These are phyloP conservation scores for Caulochytrium protostelioides DNA, from an alignment of 371 early-diverging fungal species.

Conservation along the genomic window DNA sequence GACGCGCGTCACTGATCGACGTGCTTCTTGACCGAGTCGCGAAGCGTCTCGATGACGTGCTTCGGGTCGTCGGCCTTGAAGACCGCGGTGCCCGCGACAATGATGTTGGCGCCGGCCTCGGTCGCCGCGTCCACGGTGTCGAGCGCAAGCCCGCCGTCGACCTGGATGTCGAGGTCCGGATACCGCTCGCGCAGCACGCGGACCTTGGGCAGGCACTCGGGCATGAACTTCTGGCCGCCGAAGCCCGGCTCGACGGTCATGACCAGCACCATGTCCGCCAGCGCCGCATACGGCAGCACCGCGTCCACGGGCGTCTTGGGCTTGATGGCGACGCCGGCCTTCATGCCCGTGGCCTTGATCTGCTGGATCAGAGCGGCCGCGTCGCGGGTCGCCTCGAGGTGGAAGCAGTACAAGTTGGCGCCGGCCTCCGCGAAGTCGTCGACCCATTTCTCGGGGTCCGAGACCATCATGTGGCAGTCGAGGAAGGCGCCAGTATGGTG, in stretches of 20 bases:
- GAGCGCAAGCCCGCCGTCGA: slow-evolving; percentile 87
- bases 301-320: slow-evolving; percentile 69
- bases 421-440: slow-evolving; percentile 83
- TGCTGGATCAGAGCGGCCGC: slow-evolving; percentile 46
- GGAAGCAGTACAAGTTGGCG: slow-evolving; percentile 77
- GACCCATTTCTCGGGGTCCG: slow-evolving; percentile 84
- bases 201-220: slow-evolving; percentile 67
- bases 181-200: slow-evolving; percentile 39
- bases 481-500: slow-evolving; percentile 74
- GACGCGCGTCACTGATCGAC: too few relatives aligned
- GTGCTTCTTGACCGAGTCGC: slow-evolving; percentile 29
- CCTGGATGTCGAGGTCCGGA: slow-evolving; percentile 84
- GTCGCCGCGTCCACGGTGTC: slow-evolving; percentile 70
- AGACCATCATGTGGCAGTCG: slow-evolving; percentile 96
- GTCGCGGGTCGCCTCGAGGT: slow-evolving; percentile 72
- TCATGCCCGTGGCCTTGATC: slow-evolving; percentile 69
- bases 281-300: slow-evolving; percentile 38
- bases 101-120: slow-evolving; percentile 89
- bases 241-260: slow-evolving; percentile 99
- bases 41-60: slow-evolving; percentile 46
- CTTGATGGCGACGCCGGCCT: slow-evolving; percentile 84
- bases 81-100: slow-evolving; percentile 93
- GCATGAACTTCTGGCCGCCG: slow-evolving; percentile 87
- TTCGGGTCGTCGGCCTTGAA: slow-evolving; percentile 60
- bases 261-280: slow-evolving; percentile 75